phyloP scores from a whole-genome alignment of 805 yeast species.

The Novakomyces olei region DNA sequence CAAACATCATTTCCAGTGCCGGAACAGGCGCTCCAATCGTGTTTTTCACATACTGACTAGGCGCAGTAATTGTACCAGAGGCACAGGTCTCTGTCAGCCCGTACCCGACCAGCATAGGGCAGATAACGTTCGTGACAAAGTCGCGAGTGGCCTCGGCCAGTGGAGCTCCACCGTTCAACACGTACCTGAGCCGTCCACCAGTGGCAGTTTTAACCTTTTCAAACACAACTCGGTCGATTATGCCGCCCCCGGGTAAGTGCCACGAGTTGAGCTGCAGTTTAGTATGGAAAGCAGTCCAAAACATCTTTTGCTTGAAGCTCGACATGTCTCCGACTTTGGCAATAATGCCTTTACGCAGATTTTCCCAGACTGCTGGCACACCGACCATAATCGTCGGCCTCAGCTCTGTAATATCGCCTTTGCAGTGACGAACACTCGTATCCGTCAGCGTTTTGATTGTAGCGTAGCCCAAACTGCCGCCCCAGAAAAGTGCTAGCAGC shows the following conservation, averaged over 20 bases:
- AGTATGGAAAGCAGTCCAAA: conserved; percentile 71
- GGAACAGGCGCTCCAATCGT: conserved; percentile 73
- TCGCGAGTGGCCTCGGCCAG: conserved; percentile 58
- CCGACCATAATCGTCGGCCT: conserved; percentile 92
- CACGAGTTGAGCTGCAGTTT: conserved; percentile 40
- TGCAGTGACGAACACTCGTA: conserved; percentile 57
- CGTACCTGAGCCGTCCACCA: conserved; percentile 59
- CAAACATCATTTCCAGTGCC: conserved; percentile 64
- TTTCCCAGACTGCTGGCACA: conserved; percentile 97
- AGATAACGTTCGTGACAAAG: conserved; percentile 51
- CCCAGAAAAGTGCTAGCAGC: conserved; percentile 65
- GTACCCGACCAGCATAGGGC: conserved; percentile 82
- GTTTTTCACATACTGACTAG: conserved; percentile 43
- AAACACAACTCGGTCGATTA: conserved; percentile 68
- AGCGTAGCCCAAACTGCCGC: conserved; percentile 74
- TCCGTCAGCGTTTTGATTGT: conserved; percentile 78
- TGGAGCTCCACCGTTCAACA: conserved; percentile 86
- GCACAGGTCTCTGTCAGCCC: conserved; percentile 96
- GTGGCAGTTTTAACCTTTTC: conserved; percentile 82
- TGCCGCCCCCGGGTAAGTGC: conserved; percentile 48
- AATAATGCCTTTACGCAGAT: conserved; percentile 75
- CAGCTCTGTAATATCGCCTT: conserved; percentile 69
- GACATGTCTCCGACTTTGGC: conserved; percentile 51
- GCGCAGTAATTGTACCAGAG: conserved; percentile 49
- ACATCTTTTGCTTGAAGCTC: conserved; percentile 45